Base-by-base conservation (phyloP, 257 asterid genomes). In the Lycium barbarum region DNA sequence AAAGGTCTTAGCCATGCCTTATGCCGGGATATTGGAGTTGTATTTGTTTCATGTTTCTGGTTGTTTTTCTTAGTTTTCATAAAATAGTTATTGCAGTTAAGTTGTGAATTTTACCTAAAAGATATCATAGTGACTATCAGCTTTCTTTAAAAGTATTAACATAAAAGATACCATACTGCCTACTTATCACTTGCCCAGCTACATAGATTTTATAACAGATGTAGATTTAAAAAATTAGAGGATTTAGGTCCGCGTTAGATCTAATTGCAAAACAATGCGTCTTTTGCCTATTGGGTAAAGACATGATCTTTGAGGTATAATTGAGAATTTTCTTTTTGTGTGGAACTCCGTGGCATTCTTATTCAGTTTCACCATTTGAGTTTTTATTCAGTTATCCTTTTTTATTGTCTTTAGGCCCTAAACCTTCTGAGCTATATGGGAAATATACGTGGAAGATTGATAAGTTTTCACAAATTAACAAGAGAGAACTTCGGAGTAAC, bases 381-480 rank as follows among this genome's bases (percentile, higher is more conserved):
- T 33, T 78, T 54, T 78, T 33, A 53, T 53, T 53, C 66, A 54
- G 35, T 47, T 55, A 54, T 78, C 45, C 54, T 63, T 49, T 57
- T 81, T 85, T 79, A 15, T 68, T 81, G 78, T 82, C 49, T 88
- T 79, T 54, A 90, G 93, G 91, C 67, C 89, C 89, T 74, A 88
- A 87, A 80, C 91, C 93, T 80, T 70, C 89, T 65, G 89, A 84
- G 80, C 85, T 90, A 70, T 90, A 85, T 86, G 93, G 91, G 40
- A 88, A 80, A 85, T 67, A 90, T 83, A 90, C 93, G 4, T 90
- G 93, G 93, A 90, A 87, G 91, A 90, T 90, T 84, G 91, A 90
- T 79, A 86, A 88, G 79, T 90, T 90, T 59, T 90, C 93, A 43
- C 93, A 90, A 84, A 90, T 85, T 55, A 88, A 88, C 89, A 88